Base-by-base conservation (phyloP, 768 basidiomycete genomes). In the Hypholoma sublateritium region DNA sequence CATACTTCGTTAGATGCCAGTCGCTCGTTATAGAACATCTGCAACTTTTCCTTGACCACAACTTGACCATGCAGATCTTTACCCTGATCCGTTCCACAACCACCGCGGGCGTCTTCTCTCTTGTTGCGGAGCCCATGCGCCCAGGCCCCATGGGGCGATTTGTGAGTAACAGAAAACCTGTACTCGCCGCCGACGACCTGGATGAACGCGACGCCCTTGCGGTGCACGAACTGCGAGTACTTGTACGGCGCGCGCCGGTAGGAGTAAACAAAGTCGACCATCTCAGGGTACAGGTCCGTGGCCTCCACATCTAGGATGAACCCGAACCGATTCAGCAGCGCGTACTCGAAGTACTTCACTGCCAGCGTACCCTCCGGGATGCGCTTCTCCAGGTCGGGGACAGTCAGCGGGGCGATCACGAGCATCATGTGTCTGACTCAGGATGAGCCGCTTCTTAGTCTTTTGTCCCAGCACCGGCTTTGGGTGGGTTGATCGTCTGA, bases 191-290 rank as follows among this genome's bases (percentile, higher is more conserved):
- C 91, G 4, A 95, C 66, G 56, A 96, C 88, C 68, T 97, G 94
- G 8, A 94, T 86, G 66, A 98, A 93, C 8, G 92, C 94, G 21
- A 90, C 84, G 1, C 97, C 97, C 4, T 89, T 84, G 48, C 87
- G 85, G 66, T 97, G 96, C 28, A 97, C 89, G 69, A 93, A 98
- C 68, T 98, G 96, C 17, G 93, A 91, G 71, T 93, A 83, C 60
- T 81, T 79, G 75, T 86, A 91, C 4, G 86, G 79, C 41, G 83
- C 74, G 37, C 89, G 86, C 13, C 95, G 88, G 68, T 98, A 98
- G 7, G 90, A 91, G 73, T 98, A 98, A 21, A 88, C 77, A n/a
- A 93, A 90, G 61, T 94, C 89, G 56, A 97, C 80, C 42, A 85
- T 82, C 45, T 88, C 87, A 11, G 92, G 87, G 66, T 95, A 95